Percentiles rank a stretch among this genome's conserved stretches.
These are phyloP conservation scores for Plasmopara muralis DNA, from an alignment of 352 stramenopile genomes.

Conservation along the genomic window DNA sequence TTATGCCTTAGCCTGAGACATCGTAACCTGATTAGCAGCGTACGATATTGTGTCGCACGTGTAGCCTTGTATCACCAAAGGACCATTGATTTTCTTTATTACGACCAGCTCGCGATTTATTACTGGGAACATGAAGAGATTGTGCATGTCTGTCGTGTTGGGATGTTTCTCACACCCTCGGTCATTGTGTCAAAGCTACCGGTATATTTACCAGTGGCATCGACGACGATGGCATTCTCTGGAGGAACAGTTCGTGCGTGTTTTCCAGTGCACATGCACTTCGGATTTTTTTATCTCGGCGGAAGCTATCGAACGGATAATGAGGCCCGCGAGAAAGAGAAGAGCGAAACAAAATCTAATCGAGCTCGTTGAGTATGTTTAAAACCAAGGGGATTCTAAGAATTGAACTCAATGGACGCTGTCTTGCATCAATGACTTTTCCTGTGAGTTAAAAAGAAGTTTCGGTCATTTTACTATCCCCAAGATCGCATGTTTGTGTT, in stretches of 20 bases:
- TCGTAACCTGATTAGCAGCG: conserved; percentile 2
- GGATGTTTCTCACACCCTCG: conserved; percentile 6
- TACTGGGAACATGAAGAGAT: conserved; percentile 7
- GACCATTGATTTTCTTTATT: background rate
- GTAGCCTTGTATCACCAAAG: conserved; percentile 4
- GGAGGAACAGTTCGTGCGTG: conserved; percentile 2
- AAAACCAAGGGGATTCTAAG: too few relatives aligned
- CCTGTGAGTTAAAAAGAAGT: too few relatives aligned
- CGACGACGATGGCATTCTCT: conserved; percentile 8
- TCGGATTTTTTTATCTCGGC: too few relatives aligned
- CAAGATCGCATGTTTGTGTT: too few relatives aligned
- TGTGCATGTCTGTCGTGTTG: conserved; percentile 8
- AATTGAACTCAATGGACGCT: too few relatives aligned
- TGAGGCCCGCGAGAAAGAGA: too few relatives aligned
- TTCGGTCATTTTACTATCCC: too few relatives aligned
- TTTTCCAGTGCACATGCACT: background rate
- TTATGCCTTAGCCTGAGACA: conserved; percentile 5
- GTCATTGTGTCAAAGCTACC: conserved; percentile 9
- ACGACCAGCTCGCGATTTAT: conserved; percentile 4
- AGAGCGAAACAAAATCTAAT: too few relatives aligned
- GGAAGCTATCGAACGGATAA: too few relatives aligned
- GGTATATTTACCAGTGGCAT: conserved; percentile 5
- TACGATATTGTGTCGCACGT: conserved; percentile 3
- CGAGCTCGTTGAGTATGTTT: too few relatives aligned
- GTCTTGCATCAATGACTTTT: too few relatives aligned